phyloP scores from a whole-genome alignment of 2,329 filamentous ascomycete genomes.

The Davidsoniella virescens region DNA sequence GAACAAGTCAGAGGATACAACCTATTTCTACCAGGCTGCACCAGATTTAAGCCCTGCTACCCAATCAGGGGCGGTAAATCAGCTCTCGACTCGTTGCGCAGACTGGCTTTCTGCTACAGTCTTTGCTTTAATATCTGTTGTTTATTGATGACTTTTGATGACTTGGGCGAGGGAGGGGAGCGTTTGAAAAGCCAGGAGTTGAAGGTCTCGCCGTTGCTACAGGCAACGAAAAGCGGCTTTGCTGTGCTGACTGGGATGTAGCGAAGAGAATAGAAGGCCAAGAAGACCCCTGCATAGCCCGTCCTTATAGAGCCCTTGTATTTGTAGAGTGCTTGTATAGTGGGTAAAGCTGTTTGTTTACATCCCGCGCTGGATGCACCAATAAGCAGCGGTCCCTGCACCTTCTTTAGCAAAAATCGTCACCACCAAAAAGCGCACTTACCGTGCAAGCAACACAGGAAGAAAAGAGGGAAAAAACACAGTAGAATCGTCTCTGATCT shows the following conservation, averaged over 20 bases:
- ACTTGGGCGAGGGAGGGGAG: no score
- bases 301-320: no score
- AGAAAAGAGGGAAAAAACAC: neutral
- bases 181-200: no score
- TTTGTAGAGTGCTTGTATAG: neutral
- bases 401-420: neutral
- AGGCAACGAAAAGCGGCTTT: no score
- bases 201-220: no score
- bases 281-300: neutral
- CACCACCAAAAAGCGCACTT: no score
- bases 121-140: no score
- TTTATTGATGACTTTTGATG: no score
- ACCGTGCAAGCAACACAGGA: no score
- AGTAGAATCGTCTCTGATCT: no score
- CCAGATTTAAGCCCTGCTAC: neutral
- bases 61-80: neutral
- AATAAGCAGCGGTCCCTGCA: neutral
- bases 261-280: no score
- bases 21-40: neutral
- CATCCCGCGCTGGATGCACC: neutral
- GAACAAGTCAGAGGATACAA: neutral
- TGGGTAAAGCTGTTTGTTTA: conserved; percentile 3
- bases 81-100: neutral
- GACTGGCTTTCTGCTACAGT: neutral
- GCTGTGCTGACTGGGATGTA: no score